Evolutionary conservation across 2,329 filamentous ascomycete species (phyloP), one percentile per base, ranked within the genome.

Genomic region (Colletotrichum euphorbiae): DNA sequence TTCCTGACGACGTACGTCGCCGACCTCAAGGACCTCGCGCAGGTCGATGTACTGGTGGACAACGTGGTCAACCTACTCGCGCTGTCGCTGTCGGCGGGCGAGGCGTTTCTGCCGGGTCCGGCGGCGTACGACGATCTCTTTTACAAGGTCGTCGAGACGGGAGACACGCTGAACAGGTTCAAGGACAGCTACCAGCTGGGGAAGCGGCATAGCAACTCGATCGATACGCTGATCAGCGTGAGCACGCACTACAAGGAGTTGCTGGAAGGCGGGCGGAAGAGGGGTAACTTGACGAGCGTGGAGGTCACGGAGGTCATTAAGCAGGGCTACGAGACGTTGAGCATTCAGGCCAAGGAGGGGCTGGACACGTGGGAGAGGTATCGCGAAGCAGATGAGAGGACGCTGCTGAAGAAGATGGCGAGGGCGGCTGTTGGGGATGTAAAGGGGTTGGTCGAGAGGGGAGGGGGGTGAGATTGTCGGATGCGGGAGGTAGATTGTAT

Each of bases 141-240:
- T 81, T 99, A 99, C 87, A 99, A 99, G 80, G 87, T 98, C 2
- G 94, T 98, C 28, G 96, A 99, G 79, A 92, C 91, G 2, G 93
- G 94, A 11, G 93, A 97, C 55, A 87, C 93, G 12, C 85, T 98
- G 21, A 82, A 86, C 36, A 93, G 93, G 75, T 97, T 98, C 80
- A 89, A 93, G 45, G 89, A 94, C 70, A 90, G 88, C 9, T 98
- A 96, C 78, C 80, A 82, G 4, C 79, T 91, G 15, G 82, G 80
- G 2, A 87, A 84, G 68, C 80, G 88, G 51, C 80, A 84, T 21
- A 88, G 86, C 51, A 92, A 86, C 80, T 93, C 93, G 3, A 96
- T 98, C 74, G 91, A 93, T 55, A 97, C 93, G 1, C 84, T 98
- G 33, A 90, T 97, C 64, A 92, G 87, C 67, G 93, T 97, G 6